Base-by-base conservation (phyloP, 2,329 filamentous ascomycete genomes). In the Raffaelea deltoideospora region DNA sequence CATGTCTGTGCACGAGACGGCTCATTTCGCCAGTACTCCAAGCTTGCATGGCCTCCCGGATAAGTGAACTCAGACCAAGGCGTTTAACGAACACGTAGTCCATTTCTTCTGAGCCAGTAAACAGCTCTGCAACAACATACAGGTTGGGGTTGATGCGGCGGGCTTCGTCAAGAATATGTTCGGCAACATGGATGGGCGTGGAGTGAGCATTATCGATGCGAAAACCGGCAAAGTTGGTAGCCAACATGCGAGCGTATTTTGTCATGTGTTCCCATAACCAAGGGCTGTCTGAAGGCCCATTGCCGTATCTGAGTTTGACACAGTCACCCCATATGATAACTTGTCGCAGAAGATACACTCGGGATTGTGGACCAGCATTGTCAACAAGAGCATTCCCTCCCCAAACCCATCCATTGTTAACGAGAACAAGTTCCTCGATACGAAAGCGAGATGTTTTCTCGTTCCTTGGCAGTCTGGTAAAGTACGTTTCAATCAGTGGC, bases 361-460 rank as follows among this genome's bases (percentile, higher is more conserved):
- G 77, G 9, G 88, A 94, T 33, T 82, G 67, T 0, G 86, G 80
- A 0, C 92, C 92, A 22, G 90, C 90, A 50, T 96, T 90, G 60
- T 98, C 90, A 31, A 84, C 70, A 57, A 96, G 71, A 2, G 90
- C 88, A 58, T 96, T 92, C 6, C 88, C 88, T 40, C 84, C 88
- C 90, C 90, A 98, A 9, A 98, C 87, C 90, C 90, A 98, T 31
- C 90, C 90, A 52, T 98, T 98, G 59, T 96, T 96, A 29, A 79
- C 87, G 35, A 98, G 61, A 3, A 84, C 83, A 32, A 93, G 67
- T 31, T 86, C 79, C 39, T 79, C 78, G 2, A 76, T 67, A 39
- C 76, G 76, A 50, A 92, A 79, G 5, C 28, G 77, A 42, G 75
- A 68, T 1, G 90, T 94, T 10, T 68, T 73, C 10, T 80, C 73